These are phyloP conservation scores for Solanum sparsipilum DNA, from an alignment of 257 asterid genomes.

Conservation along the genomic window DNA sequence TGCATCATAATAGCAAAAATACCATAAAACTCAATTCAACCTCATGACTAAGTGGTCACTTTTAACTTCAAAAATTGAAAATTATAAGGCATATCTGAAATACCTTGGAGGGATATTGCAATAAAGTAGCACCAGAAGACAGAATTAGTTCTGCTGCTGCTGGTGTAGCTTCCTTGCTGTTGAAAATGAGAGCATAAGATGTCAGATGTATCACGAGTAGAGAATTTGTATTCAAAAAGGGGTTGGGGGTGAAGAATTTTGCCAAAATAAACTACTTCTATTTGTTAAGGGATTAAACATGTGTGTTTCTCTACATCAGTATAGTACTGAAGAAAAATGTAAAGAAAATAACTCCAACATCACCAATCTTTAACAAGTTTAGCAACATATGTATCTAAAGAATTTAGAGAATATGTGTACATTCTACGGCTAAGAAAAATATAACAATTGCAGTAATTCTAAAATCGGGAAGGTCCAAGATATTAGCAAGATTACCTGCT, in stretches of 20 bases:
- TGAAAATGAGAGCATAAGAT: constrained; percentile 6
- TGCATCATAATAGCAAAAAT: not conserved
- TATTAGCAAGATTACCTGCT: not conserved
- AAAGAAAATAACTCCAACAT: not conserved
- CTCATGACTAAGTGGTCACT: not conserved
- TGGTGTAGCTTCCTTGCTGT: constrained; percentile 40
- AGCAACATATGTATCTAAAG: not conserved
- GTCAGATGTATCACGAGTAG: not conserved
- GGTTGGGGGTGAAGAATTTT: not conserved
- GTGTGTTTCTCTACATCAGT: not conserved
- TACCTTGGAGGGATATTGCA: constrained; percentile 90
- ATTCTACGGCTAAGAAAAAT: not conserved
- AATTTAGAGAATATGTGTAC: not conserved
- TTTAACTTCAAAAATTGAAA: not conserved
- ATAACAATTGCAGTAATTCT: not conserved
- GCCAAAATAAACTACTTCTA: not conserved
- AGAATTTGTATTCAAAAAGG: not conserved
- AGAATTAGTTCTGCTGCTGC: constrained; percentile 29
- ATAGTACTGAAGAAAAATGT: not conserved
- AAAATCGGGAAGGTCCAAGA: not conserved
- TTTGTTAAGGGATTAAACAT: not conserved
- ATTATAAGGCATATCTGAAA: not conserved
- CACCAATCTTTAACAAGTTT: not conserved
- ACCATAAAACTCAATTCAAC: not conserved
- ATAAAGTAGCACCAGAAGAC: constrained; percentile 63